Conservation (phyloP, 2,329 filamentous ascomycete species). For the Elsinoe australis region DNA sequence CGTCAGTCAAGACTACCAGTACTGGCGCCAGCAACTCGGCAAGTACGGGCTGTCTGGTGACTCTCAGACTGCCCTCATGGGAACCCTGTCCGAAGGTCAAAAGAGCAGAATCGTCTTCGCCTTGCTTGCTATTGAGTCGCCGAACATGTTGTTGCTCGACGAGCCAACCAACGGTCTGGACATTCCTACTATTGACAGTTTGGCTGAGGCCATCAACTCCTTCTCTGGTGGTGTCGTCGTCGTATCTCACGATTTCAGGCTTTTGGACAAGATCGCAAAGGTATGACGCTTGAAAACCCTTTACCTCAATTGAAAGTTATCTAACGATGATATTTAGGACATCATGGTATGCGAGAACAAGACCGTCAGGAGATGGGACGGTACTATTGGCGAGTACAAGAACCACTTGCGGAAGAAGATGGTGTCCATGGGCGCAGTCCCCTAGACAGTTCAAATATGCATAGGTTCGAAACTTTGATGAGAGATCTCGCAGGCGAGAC, state of each 20-base stretch:
- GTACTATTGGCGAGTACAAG: constrained; percentile 91
- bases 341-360: constrained; percentile 99
- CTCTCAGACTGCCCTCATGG: constrained; percentile 93
- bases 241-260: constrained; percentile 97
- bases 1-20: constrained; percentile 95
- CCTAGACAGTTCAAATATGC: constrained; percentile 40
- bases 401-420: constrained; percentile 99
- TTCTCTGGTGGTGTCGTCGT: constrained; percentile 96
- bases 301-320: too few species aligned
- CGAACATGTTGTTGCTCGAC: constrained; percentile 96
- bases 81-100: constrained; percentile 93
- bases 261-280: constrained; percentile 99
- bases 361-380: constrained; percentile 83
- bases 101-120: constrained; percentile 98
- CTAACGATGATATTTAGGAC: too few species aligned
- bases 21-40: constrained; percentile 97
- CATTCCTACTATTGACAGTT: constrained; percentile 94
- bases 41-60: constrained; percentile 90
- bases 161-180: constrained; percentile 99
- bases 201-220: constrained; percentile 95
- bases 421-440: constrained; percentile 73
- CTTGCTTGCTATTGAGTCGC: constrained; percentile 83
- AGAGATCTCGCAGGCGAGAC: constrained; percentile 15
- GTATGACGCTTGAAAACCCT: too few species aligned
- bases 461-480: constrained; percentile 1